These are phyloP conservation scores for Bonnemaisonia californica DNA, from an alignment of 31 red algal species.

Conservation along the genomic window DNA sequence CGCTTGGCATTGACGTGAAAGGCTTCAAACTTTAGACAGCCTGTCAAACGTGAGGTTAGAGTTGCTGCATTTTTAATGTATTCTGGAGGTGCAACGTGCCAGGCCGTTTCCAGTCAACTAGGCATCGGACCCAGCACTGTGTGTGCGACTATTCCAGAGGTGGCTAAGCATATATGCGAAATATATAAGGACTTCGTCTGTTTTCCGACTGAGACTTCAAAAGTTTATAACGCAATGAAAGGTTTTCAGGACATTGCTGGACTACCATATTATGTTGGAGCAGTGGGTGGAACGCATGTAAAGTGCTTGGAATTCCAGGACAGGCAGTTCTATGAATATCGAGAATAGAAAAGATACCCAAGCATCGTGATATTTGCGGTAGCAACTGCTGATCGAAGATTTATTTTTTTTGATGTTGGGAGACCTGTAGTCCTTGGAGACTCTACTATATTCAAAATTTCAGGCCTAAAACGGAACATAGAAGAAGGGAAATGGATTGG, in stretches of 20 bases:
- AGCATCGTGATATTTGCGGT: slow-evolving; percentile 31
- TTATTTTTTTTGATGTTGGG: slow-evolving; percentile 14
- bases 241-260: slow-evolving; percentile 2
- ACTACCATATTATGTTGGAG: slow-evolving; percentile 22
- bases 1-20: no score
- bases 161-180: no score
- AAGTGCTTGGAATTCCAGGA: slow-evolving; percentile 4
- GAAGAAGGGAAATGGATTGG: no score
- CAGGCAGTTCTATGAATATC: slow-evolving; percentile 25
- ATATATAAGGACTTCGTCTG: neutral
- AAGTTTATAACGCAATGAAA: neutral
- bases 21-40: slow-evolving; percentile 2
- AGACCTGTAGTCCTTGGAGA: slow-evolving; percentile 12
- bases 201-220: neutral
- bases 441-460: no score
- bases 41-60: neutral
- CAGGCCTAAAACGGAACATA: no score
- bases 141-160: no score
- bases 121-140: no score
- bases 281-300: slow-evolving; percentile 30
- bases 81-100: no score
- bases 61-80: no score
- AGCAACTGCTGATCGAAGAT: neutral
- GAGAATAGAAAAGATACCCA: slow-evolving; percentile 26
- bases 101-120: no score